Base-by-base conservation (phyloP, 192 early-diverging fungal species). In the Haplosporangium gracile region DNA sequence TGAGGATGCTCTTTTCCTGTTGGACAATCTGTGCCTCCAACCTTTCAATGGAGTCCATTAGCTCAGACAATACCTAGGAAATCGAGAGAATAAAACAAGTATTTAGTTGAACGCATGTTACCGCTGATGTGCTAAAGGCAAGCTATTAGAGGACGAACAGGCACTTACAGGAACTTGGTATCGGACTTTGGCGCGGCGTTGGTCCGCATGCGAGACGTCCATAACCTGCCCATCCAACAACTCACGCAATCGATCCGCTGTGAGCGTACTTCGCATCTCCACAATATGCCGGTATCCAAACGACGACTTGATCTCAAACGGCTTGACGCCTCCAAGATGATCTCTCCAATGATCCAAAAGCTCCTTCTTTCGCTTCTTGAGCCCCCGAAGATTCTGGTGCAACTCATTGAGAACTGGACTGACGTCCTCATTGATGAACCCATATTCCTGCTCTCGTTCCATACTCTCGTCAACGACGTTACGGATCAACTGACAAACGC, bases 271-370 rank as follows among this genome's bases (percentile, higher is more conserved):
- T 43, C 84, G 38, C 70, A 86, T 40, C 65, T 86, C 84, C 8
- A 86, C 84, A 18, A 86, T 22, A 70, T 86, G 84, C 22, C 84
- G 84, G 32, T 86, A 86, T 18, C 84, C 84, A 70, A 78, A 86
- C 0, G 84, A 86, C 0, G 84, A 86, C 74, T 86, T 86, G 76
- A 86, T 78, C 69, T 86, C 84, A 51, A 86, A 86, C 0, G 84
- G 78, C 38, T 70, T 80, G 10, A 40, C 34, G 5, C 84, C 84
- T 16, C 84, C 84, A 10, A 86, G 79, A 47, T 86, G 63, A 2
- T 39, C 34, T 18, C 26, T 81, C 84, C 84, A 86, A 10, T 72
- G n/a, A 1, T 77, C 79, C 74, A 86, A n/a, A 7, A 86, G 10
- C 5, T 38, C 29, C 32, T 51, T 77, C 49, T 71, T 77, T 18